Base-by-base conservation (phyloP, 2,329 filamentous ascomycete genomes). In the Hymenoscyphus salicellus region DNA sequence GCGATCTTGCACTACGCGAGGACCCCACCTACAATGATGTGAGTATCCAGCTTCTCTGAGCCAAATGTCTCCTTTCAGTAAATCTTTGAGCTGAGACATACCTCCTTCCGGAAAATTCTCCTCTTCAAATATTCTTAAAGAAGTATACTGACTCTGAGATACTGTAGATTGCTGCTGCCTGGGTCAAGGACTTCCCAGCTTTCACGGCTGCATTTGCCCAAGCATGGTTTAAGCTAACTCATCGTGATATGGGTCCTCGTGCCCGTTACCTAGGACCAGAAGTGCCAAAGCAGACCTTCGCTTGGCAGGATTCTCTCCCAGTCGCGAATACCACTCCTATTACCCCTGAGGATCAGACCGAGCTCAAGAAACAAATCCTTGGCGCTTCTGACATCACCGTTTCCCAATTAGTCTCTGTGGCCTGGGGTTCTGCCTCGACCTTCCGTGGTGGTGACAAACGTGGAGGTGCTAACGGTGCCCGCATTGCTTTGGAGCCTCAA, bases 381-480 rank as follows among this genome's bases (percentile, higher is more conserved):
- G 80, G 36, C 16, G 8, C 79, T 55, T 78, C 85, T n/a, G 87
- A 87, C 17, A 73, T 92, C 4, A 81, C 82, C 63, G 78, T 83
- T 5, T 80, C 82, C 63, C 86, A 86, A 77, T 80, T 93, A 65
- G 83, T 93, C 62, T 82, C 83, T 10, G 83, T 84, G 10, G 89
- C 89, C 28, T 92, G 87, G 86, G 86, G 86, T 0, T 86, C 89
- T 0, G 88, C 89, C 28, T 88, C 89, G 2, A 88, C 87, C 33
- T 92, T 89, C 86, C 89, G 89, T 66, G 84, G 86, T 71, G 84
- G 86, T 70, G 90, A 93, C 81, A 93, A 93, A 86, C 90, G 90
- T 69, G 90, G 90, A 70, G 90, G 90, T 74, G 90, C 90, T 78
- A 93, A 93, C 73, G 90, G 90, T 72, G 90, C 86, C 16, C 90